Evolutionary conservation across 768 basidiomycete genomes (phyloP), one percentile per base, ranked within the genome.

Genomic region (Coprinellus micaceus): DNA sequence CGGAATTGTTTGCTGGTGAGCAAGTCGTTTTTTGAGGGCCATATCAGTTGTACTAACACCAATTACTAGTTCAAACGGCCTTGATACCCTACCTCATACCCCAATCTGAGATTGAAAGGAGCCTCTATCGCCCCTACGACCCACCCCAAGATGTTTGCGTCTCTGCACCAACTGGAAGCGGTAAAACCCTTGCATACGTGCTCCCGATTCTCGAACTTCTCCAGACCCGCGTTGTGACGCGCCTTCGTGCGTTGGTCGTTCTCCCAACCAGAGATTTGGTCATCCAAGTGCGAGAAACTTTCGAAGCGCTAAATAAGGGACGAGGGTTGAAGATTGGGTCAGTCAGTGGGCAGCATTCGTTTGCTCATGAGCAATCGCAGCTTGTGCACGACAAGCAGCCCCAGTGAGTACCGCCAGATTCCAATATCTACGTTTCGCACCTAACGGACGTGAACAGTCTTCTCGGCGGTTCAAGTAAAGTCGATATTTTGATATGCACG

Each of bases 131-230:
- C 41, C 86, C 91, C 0, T 86, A 82, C 62, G 67, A 80, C 55
- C 78, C 82, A 33, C 85, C 85, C 25, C 79, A 79, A 25, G 97
- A 99, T 70, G 80, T 94, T 12, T 95, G 94, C 62, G 90, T 96
- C 12, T 97, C 94, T 7, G 97, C 97, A 1, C 97, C 97, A 0
- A 99, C 97, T 0, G 97, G 97, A 22, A 97, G 94, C 62, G 97
- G 97, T 0, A 99, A 99, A 71, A 99, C 96, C 0, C 78, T 99
- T 26, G 91, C 93, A n/a, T 99, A 99, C 72, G 91, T 87, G 1
- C 73, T 98, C 30, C 97, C 97, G 1, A 89, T 98, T 53, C 78
- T 97, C 28, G 93, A 97, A 91, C 77, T 86, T 2, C 73, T 99
- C 19, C 84, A 88, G 2, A 69, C 77, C 1, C 79, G 93, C 44